Base-by-base conservation (phyloP, 2,329 filamentous ascomycete species). In the Hymenoscyphus repandus region DNA sequence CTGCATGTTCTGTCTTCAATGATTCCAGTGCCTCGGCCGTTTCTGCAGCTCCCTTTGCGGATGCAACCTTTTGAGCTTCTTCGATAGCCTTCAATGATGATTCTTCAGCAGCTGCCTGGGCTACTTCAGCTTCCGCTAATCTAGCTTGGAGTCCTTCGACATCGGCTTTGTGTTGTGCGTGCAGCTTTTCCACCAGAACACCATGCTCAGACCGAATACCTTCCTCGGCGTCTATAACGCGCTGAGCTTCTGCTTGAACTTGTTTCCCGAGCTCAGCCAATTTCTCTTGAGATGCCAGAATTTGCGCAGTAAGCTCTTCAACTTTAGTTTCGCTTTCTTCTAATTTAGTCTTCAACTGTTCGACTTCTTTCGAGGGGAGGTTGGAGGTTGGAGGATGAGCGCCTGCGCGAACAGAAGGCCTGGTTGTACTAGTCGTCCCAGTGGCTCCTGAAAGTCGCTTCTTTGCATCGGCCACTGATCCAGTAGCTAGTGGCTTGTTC, bases 271-370 rank as follows among this genome's bases (percentile, higher is more conserved):
- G 71, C 57, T 79, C 73, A 2, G 72, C 63, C 48, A 84, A 72
- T 60, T 77, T 82, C 45, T 74, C 75, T 61, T 82, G 71, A 0
- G 78, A 80, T 7, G 74, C 67, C 51, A 74, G 68, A 44, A 85
- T 74, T 58, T 84, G 76, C 5, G 72, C 70, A 64, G 79, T 80
- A 30, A 85, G 72, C 11, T 75, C 67, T 48, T 77, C 73, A 9
- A 84, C 76, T 61, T 82, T 77, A 6, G 73, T 65, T 60, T 84
- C 79, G 55, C 78, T 80, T 31, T 78, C 73, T 4, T 72, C 70
- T 18, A 85, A 70, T 66, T 83, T 82, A 6, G 71, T 66, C 69
- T 80, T 84, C 39, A 85, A 71, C 41, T 80, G 75, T 45, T 84
- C 80, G 3, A 79, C 69, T 60, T 81, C 79, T 67, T 80, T 83